Base-by-base conservation (phyloP, 2,329 filamentous ascomycete species). In the Cordyceps fumosorosea region DNA sequence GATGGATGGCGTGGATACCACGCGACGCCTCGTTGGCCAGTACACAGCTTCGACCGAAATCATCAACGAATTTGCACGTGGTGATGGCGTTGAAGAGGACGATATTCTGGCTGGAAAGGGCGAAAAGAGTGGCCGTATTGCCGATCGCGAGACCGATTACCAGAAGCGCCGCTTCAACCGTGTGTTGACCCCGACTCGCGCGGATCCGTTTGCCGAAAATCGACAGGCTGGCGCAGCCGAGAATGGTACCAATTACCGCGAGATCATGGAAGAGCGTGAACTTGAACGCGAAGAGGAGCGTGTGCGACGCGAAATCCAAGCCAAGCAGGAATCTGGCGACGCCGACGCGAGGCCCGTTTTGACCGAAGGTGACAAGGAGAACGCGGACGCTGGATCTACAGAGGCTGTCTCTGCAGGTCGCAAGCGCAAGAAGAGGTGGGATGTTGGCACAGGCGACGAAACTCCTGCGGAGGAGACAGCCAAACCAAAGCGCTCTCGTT, bases 351-450 rank as follows among this genome's bases (percentile, higher is more conserved):
- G 87, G 72, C 84, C 93, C 29, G 91, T 86, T 6, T 82, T 98
- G n/a, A 87, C 88, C 69, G 83, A 89, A 57, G 84, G 76, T 56
- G 83, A 91, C 66, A 89, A 91, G 73, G 89, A 93, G 72, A 90
- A 89, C 65, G 81, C 80, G 50, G 89, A 93, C 59, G 82, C 84
- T 64, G 88, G 87, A 52, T 83, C 89, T 57, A 83, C 89, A 55
- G 84, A 89, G 68, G 80, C 82, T 65, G 83, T 82, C 54, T 76
- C 82, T 10, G 79, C 84, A 26, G 84, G 86, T 40, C 84, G 88
- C 64, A 95, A 95, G 82, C 86, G 93, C 71, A 97, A 96, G 83
- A 91, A 96, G 81, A 86, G 95, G 75, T 99, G 95, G 95, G 93
- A 97, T 74, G 87, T 93, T 20, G 78, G 82, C 22, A 76, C 78